A percentile compares a stretch with the other conserved stretches of the same genome.
phyloP scores from a whole-genome alignment of 306 rosid genomes.

The Vicia faba region DNA sequence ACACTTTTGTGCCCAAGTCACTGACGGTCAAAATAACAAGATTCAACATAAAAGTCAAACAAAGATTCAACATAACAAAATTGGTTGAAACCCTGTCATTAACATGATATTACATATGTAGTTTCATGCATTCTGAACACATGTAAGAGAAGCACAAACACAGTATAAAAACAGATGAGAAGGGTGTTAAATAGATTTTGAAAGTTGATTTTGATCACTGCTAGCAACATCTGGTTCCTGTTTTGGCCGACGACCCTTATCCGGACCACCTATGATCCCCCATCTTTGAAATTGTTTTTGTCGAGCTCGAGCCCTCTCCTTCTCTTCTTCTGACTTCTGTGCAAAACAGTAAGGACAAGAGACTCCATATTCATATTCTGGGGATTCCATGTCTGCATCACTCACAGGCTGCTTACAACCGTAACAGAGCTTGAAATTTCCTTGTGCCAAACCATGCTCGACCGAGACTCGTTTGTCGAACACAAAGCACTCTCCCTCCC shows the following conservation, averaged over 20 bases:
- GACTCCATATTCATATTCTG: conserved; percentile 76
- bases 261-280: conserved; percentile 94
- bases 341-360: conserved; percentile 78
- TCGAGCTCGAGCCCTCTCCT: conserved; percentile 93
- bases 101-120: conserved; percentile 1
- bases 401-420: conserved; percentile 96
- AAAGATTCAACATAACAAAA: too few species aligned
- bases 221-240: conserved; percentile 23
- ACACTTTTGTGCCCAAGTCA: too few species aligned
- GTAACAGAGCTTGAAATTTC: conserved; percentile 89
- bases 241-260: conserved; percentile 66
- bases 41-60: too few species aligned
- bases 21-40: too few species aligned
- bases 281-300: conserved; percentile 85
- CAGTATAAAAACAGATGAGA: conserved; percentile 19
- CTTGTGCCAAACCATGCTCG: conserved; percentile 83
- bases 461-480: conserved; percentile 94
- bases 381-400: conserved; percentile 86
- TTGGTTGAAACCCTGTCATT: too few species aligned
- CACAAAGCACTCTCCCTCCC: conserved; percentile 98
- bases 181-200: conserved; percentile 51
- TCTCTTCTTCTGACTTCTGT: conserved; percentile 78
- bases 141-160: conserved; percentile 14
- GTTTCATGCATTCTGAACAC: conserved; percentile 18
- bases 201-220: conserved; percentile 44